Evolutionary conservation across 2,329 filamentous ascomycete genomes (phyloP).

Genomic region (Colletotrichum sp.): DNA sequence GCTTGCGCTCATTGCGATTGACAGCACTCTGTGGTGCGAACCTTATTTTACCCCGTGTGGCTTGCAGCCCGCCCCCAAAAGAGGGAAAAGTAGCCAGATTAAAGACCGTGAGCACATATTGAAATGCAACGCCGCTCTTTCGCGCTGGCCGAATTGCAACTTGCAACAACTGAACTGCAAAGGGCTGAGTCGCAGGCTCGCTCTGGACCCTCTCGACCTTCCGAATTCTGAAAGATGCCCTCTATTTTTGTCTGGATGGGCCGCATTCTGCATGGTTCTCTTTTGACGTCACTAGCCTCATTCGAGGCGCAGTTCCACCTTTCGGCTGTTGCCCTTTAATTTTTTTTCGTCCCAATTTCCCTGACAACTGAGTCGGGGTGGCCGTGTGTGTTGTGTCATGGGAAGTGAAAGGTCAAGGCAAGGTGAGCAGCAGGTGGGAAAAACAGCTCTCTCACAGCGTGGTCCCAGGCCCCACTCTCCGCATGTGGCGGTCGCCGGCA

Average conservation of each 20-base stretch:
- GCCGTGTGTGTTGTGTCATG: neutral
- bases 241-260: neutral
- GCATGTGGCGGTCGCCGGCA: slow-evolving; percentile 13
- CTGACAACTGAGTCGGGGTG: slow-evolving; percentile 6
- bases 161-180: neutral
- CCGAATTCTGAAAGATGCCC: neutral
- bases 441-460: neutral
- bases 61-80: neutral
- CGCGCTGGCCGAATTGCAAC: neutral
- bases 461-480: neutral
- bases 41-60: neutral
- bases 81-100: neutral
- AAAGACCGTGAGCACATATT: neutral
- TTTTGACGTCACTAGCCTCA: slow-evolving; percentile 8
- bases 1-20: neutral
- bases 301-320: neutral
- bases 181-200: neutral
- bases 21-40: neutral
- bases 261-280: neutral
- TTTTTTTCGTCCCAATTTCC: neutral
- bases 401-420: neutral
- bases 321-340: neutral
- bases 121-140: neutral
- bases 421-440: neutral
- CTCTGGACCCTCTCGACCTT: neutral